phyloP scores from a whole-genome alignment of 441 rosid genomes.

The Eruca vesicaria region DNA sequence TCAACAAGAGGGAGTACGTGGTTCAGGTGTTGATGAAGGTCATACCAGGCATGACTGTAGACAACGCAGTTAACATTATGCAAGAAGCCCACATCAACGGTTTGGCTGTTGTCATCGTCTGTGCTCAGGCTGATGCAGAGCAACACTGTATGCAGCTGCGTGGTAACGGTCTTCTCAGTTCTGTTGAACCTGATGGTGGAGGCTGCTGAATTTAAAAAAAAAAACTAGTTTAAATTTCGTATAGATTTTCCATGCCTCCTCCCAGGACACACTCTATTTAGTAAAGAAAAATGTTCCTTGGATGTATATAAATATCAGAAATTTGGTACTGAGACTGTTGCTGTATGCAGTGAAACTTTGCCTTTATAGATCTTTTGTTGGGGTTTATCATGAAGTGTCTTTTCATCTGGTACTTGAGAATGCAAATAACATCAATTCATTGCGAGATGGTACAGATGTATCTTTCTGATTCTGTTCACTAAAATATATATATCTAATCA shows the following conservation, averaged over 20 bases:
- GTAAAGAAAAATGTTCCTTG: neutral
- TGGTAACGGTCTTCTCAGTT: constrained; percentile 93
- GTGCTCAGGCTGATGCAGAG: constrained; percentile 93
- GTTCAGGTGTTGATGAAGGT: constrained; percentile 97
- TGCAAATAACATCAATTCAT: no score
- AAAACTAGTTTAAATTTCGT: neutral
- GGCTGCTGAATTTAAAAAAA: constrained; percentile 71
- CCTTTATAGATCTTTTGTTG: neutral
- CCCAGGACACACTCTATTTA: constrained; percentile 14
- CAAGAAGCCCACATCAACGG: constrained; percentile 97
- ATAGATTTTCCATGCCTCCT: constrained; percentile 6
- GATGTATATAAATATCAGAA: constrained; percentile 32
- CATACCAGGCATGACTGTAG: constrained; percentile 90
- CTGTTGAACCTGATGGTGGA: constrained; percentile 88
- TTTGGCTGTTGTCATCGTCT: constrained; percentile 80
- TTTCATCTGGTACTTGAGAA: no score
- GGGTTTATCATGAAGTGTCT: no score
- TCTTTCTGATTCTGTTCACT: no score
- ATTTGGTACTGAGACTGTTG: constrained; percentile 5
- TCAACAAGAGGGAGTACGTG: constrained; percentile 84
- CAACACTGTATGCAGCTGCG: constrained; percentile 93
- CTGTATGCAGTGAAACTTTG: constrained; percentile 22
- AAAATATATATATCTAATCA: no score
- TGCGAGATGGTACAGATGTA: no score
- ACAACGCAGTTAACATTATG: constrained; percentile 92